Conservation (phyloP, 179 eudicot species). For the Camellia oleifera region DNA sequence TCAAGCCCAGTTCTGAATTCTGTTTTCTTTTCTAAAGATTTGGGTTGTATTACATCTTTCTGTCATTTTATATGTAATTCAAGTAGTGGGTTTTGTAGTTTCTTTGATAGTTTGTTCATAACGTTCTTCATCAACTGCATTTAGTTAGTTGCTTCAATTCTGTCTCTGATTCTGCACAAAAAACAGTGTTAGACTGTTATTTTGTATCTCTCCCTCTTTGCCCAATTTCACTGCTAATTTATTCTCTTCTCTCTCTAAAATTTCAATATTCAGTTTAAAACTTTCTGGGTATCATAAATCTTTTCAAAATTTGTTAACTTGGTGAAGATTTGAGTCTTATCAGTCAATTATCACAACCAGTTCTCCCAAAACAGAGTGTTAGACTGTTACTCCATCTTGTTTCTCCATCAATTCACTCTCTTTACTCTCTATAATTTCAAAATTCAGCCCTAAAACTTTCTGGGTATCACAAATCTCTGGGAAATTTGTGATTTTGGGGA, state of each 20-base stretch:
- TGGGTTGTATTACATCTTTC: too few species aligned
- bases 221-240: neutral
- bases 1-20: neutral
- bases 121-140: neutral
- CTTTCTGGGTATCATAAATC: neutral
- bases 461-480: neutral
- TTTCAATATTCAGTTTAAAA: neutral
- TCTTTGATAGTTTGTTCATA: neutral
- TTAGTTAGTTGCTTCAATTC: neutral
- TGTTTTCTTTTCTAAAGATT: neutral
- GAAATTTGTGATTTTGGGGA: neutral
- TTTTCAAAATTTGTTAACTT: neutral
- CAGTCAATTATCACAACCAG: neutral
- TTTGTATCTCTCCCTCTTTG: too few species aligned
- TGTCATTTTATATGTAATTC: too few species aligned
- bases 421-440: neutral
- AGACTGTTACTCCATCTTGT: neutral
- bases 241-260: neutral
- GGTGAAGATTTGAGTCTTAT: neutral
- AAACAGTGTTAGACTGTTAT: neutral
- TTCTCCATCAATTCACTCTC: too few species aligned
- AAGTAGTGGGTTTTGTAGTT: neutral
- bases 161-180: neutral
- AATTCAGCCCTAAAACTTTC: neutral
- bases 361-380: neutral